phyloP scores from a whole-genome alignment of 1,284 basidiomycete species.

The Butyriboletus regius region DNA sequence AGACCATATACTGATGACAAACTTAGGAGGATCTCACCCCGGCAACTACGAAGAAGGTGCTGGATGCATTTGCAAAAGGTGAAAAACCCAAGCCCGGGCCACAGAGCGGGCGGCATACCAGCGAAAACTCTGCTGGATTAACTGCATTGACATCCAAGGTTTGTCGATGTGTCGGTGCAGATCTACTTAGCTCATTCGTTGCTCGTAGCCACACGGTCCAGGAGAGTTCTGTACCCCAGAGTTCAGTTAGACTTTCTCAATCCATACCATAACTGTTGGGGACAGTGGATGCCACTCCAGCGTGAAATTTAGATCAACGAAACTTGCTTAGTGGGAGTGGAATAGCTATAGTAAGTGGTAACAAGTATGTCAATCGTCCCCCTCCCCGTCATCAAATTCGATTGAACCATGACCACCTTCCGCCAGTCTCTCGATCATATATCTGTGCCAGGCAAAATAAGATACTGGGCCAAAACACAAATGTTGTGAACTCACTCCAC shows the following conservation, averaged over 20 bases:
- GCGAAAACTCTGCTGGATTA: constrained; percentile 84
- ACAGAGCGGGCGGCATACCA: constrained; percentile 77
- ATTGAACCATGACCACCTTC: constrained; percentile 64
- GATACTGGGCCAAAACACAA: not conserved
- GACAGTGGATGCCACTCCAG: not conserved
- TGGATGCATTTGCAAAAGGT: constrained; percentile 80
- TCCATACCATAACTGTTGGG: not conserved
- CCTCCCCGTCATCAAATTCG: constrained; percentile 67
- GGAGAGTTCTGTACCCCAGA: constrained; percentile 84
- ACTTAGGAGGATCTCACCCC: constrained; percentile 91
- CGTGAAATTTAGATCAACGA: not conserved
- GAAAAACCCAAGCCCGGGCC: constrained; percentile 88
- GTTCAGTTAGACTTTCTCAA: constrained; percentile 55
- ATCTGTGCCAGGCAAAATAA: constrained; percentile 40
- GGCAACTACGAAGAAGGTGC: constrained; percentile 77
- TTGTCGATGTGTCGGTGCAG: constrained; percentile 19
- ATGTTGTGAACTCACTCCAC: constrained; percentile 45
- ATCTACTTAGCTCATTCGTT: constrained; percentile 11
- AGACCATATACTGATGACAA: constrained; percentile 2
- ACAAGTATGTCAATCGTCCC: constrained; percentile 51
- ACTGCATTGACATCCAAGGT: constrained; percentile 81
- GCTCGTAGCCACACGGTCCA: constrained; percentile 82
- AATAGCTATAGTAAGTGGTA: not conserved
- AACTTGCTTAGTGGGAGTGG: not conserved
- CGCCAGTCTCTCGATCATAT: constrained; percentile 68